Evolutionary conservation across 257 asterid genomes (phyloP), one percentile per base, ranked within the genome.

Genomic region (Salvia hispanica): DNA sequence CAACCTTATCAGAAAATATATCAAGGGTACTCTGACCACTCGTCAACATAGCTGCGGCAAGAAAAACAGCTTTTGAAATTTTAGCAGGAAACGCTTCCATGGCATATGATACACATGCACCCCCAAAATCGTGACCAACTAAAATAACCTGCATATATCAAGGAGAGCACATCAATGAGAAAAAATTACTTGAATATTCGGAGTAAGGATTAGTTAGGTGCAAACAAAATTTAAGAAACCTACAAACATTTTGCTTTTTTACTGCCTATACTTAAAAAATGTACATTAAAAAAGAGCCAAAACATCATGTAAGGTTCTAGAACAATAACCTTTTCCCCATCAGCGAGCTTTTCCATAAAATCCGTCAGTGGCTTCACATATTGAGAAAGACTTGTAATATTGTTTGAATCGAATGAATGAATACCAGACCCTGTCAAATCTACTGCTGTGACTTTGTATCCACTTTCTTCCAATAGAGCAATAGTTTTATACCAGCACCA

Each of bases 401-500:
- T 81, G 77, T 94, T 91, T 70, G 98, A 78, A 79, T 94, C 95
- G 34, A 82, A 88, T 9, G 99, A 88, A 86, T 94, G 86, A 67
- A 94, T 80, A 52, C 99, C 99, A 50, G 99, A 85, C 73, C 98
- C 99, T 67, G 96, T 87, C 83, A 94, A 81, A 79, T 94, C 98
- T 55, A 94, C 75, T 2, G 99, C 99, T 58, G 99, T 91, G 70
- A 91, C 99, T 81, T 84, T 94, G 79, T 76, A 91, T 64, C 99
- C 98, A 72, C 54, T 72, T 75, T 91, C 96, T 82, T 94, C 96
- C 34, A 94, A 72, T 37, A 91, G 87, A 44, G 99, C 96, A 66
- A 94, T 94, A 75, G 90, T 91, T 77, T 94, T 94, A 77, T 94
- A 94, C 99, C 99, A 94, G 82, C 99, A 94, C 99, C 99, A 94